Evolutionary conservation across 2,329 filamentous ascomycete species (phyloP).

Genomic region (Hypomyces rosellus): DNA sequence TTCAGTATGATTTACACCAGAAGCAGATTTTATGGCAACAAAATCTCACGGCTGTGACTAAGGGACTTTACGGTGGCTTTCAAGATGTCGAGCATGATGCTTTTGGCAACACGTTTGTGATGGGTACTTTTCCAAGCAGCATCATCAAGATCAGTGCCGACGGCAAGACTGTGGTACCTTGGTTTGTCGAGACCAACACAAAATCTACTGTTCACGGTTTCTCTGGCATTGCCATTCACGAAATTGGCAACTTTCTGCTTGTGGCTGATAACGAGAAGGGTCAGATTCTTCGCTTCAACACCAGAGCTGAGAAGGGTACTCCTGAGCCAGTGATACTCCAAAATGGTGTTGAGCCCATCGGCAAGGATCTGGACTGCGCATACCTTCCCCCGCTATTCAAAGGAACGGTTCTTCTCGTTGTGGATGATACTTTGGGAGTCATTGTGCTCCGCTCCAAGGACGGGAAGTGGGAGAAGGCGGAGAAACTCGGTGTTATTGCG

Average conservation of each 20-base stretch:
- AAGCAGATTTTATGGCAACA: no score
- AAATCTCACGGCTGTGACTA: no score
- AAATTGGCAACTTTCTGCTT: constrained; percentile 20
- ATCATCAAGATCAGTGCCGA: constrained; percentile 27
- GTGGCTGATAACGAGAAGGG: constrained; percentile 26
- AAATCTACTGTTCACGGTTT: constrained; percentile 23
- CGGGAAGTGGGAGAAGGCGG: constrained; percentile 27
- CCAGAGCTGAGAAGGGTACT: constrained; percentile 3
- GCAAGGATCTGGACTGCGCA: constrained; percentile 21
- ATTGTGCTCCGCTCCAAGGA: constrained; percentile 31
- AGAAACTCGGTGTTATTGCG: constrained; percentile 27
- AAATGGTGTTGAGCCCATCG: neutral
- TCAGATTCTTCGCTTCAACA: constrained; percentile 30
- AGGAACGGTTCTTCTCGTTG: constrained; percentile 27
- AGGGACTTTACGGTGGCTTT: constrained; percentile 22
- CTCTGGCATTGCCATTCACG: neutral
- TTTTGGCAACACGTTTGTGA: constrained; percentile 29
- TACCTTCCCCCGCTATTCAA: constrained; percentile 28
- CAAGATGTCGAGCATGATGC: constrained; percentile 34
- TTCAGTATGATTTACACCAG: no score
- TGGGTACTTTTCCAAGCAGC: constrained; percentile 32
- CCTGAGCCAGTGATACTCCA: neutral
- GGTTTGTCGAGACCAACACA: no score
- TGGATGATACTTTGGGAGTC: constrained; percentile 25
- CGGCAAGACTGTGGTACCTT: constrained; percentile 14